Evolutionary conservation across 2,329 filamentous ascomycete genomes (phyloP), one percentile per base, ranked within the genome.

Genomic region (Furcasterigmium sp.): DNA sequence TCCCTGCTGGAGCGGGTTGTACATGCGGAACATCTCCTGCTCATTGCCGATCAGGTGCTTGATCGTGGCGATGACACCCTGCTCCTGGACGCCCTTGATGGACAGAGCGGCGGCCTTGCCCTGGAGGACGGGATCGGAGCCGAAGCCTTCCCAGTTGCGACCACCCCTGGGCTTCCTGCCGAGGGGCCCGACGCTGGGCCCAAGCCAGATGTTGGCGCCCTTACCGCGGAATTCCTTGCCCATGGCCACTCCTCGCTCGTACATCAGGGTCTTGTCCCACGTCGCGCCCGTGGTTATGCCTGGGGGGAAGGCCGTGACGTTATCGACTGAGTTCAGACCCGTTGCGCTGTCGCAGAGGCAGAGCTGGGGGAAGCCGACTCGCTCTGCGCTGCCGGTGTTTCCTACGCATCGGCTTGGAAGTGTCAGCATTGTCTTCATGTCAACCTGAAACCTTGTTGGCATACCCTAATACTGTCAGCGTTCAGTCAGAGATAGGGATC

Each of bases 251-350:
- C 78, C 85, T 21, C 85, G 76, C 41, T 76, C 70, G 50, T 84
- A 82, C 62, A 89, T 83, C 39, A 89, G 66, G 14, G 76, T 68
- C 64, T 88, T 90, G 62, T 85, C 83, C 58, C 81, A 90, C 0
- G 86, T 89, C 3, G 85, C 84, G 15, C 84, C 86, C 2, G 76
- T 77, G 0, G 84, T 89, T 52, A 91, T 86, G n/a, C 86, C 87
- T 8, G 85, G 76, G 0, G 87, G 87, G 53, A 91, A 93, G 0
- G 80, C 85, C 0, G 85, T 90, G 41, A 83, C 80, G 47, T 87
- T 80, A 50, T 90, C 85, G 1, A 84, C 80, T n/a, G 78, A 78
- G 21, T 85, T 78, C 13, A 93, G 70, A 2, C 87, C 87, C 26
- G 85, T 68, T 2, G 85, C 83, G 0, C 79, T 80, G 58, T 91